Percentiles rank a stretch among this genome's conserved stretches.
Evolutionary conservation across 768 basidiomycete genomes (phyloP).

Genomic region (Paxillus involutus): DNA sequence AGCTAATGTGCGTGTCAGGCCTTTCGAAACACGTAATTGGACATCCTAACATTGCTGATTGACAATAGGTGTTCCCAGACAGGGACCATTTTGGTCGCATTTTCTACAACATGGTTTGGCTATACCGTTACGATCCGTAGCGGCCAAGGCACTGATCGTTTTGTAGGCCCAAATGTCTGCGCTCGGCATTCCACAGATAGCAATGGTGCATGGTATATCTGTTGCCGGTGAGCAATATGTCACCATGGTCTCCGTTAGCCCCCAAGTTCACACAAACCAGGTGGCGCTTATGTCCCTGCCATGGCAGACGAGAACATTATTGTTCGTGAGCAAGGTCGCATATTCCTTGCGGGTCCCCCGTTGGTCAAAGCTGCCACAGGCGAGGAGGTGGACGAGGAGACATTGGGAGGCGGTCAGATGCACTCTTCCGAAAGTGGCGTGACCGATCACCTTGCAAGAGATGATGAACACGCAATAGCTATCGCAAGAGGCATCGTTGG

Average conservation of each 20-base stretch:
- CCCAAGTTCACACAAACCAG: constrained; percentile 33
- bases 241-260: background rate
- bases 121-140: background rate
- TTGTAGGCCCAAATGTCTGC: constrained; percentile 89
- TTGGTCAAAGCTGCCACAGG: constrained; percentile 94
- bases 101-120: constrained; percentile 90
- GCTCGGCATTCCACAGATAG: constrained; percentile 86
- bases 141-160: constrained; percentile 8
- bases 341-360: constrained; percentile 93
- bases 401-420: constrained; percentile 88
- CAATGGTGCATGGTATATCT: constrained; percentile 91
- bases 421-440: constrained; percentile 91
- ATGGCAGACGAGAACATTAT: constrained; percentile 96
- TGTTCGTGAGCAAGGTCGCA: constrained; percentile 86
- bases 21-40: background rate
- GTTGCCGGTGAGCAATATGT: constrained; percentile 61
- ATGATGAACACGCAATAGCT: constrained; percentile 82
- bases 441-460: constrained; percentile 82
- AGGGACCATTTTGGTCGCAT: constrained; percentile 95
- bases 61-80: constrained; percentile 77
- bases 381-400: constrained; percentile 90
- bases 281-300: constrained; percentile 92
- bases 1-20: constrained; percentile 56
- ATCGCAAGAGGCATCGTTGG: constrained; percentile 76
- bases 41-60: background rate